Evolutionary conservation across 1,139 yeast species (phyloP), one percentile per base, ranked within the genome.

Genomic region (Protomyces inundatus): DNA sequence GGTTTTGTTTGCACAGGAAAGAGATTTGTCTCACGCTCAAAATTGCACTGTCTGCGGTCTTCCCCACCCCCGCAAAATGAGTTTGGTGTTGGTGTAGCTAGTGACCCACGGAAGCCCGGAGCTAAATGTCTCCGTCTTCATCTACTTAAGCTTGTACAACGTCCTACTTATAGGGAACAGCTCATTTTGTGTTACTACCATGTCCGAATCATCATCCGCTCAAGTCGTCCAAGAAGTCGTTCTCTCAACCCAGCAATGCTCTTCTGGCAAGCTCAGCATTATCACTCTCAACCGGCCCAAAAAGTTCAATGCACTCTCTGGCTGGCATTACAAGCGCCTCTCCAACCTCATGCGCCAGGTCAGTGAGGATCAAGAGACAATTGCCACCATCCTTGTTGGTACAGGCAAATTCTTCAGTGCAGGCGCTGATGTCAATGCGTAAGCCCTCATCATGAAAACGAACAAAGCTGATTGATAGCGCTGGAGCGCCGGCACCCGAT

Each of bases 401-500:
- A 79, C 87, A 0, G 97, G 97, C 1, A 79, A 86, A 68, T 88
- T 80, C 73, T 90, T 90, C 74, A 85, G 91, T 45, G 88, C 96
- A 5, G 97, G 97, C 48, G 97, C 96, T 37, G 86, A 88, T 73
- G 82, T 88, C 66, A 72, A 73, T 52, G 76, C 79, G 30, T 70
- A 68, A 16, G 70, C 73, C 77, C 16, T 74, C 74, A 14, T 39
- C 57, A 6, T 67, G 65, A 40, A 62, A 71, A 9, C 48, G 9
- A 61, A 45, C 59, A 9, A 54, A 54, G 54, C 54, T 16, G 16
- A 32, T 10, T 7, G 23, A 32, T 6, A 23, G 52, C 14, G 60
- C 53, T 16, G 53, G 53, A 33, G 30, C 54, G 12, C 23, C 16
- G 33, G 12, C 42, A 7, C 12, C 42, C 3, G 10, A 16, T 12